These are phyloP conservation scores for Aspergillus melleus DNA, from an alignment of 2,329 filamentous ascomycete genomes.

Conservation along the genomic window DNA sequence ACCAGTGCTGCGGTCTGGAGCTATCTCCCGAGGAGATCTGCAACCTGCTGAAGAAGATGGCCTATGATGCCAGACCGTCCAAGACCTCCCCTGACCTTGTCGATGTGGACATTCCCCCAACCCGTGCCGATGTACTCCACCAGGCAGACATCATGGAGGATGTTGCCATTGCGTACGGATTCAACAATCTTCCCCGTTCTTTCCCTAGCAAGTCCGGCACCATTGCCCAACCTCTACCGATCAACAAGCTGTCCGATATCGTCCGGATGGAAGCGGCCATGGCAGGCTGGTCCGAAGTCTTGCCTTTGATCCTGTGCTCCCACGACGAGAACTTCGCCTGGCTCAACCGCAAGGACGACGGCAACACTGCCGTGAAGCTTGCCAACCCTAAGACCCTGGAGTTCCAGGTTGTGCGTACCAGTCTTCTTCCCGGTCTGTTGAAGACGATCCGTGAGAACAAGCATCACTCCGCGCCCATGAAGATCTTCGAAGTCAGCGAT, in stretches of 20 bases:
- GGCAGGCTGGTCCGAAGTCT: conserved; percentile 93
- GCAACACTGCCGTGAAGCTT: conserved; percentile 76
- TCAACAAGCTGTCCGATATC: conserved; percentile 95
- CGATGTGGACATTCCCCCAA: conserved; percentile 81
- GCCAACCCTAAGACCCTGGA: conserved; percentile 92
- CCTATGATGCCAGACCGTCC: conserved; percentile 77
- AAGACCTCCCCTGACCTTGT: conserved; percentile 67
- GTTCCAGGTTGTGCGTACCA: conserved; percentile 90
- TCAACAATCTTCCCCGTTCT: conserved; percentile 88
- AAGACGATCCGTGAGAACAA: conserved; percentile 96
- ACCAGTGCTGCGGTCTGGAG: conserved; percentile 81
- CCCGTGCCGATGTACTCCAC: conserved; percentile 90
- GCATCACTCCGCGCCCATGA: conserved; percentile 81
- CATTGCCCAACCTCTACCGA: conserved; percentile 78
- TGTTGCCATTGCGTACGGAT: conserved; percentile 92
- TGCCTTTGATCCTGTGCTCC: conserved; percentile 94
- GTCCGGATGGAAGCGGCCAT: conserved; percentile 85
- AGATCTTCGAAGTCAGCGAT: conserved; percentile 88
- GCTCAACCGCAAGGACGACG: conserved; percentile 88
- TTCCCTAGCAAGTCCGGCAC: conserved; percentile 85
- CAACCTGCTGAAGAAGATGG: conserved; percentile 83
- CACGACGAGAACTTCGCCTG: conserved; percentile 98
- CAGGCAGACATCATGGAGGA: conserved; percentile 99
- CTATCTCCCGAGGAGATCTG: conserved; percentile 75
- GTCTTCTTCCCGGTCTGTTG: conserved; percentile 78